Evolutionary conservation across 306 rosid genomes (phyloP).

Genomic region (Mimosa bimucronata): DNA sequence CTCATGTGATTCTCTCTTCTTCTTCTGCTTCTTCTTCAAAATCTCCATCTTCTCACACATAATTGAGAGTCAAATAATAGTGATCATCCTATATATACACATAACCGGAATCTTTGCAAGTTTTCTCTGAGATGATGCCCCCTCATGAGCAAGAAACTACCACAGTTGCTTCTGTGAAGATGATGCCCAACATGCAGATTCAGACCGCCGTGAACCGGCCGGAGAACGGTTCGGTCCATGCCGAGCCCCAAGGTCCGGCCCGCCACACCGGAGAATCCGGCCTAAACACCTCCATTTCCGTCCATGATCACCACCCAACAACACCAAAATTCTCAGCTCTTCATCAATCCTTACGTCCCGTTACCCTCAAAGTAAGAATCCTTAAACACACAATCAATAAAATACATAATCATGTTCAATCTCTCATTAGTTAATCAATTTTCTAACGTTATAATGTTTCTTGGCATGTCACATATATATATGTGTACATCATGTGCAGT

Average conservation of each 20-base stretch:
- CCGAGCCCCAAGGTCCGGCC: slow-evolving; percentile 37
- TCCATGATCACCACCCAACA: slow-evolving; percentile 13
- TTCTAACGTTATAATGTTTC: not conserved
- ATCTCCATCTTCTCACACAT: not conserved
- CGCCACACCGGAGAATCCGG: not conserved
- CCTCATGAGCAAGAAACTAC: slow-evolving; percentile 54
- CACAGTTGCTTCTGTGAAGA: not conserved
- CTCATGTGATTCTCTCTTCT: slow-evolving; percentile 12
- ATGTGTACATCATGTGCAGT: slow-evolving; percentile 36
- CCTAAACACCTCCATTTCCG: slow-evolving; percentile 24
- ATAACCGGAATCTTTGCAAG: not conserved
- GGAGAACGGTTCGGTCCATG: slow-evolving; percentile 53
- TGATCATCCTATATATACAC: not conserved
- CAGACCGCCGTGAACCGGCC: slow-evolving; percentile 39
- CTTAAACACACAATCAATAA: not conserved
- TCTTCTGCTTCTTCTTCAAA: not conserved
- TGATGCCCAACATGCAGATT: slow-evolving; percentile 26
- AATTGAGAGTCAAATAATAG: not conserved
- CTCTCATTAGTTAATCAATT: not conserved
- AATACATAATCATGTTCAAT: not conserved
- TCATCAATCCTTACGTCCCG: slow-evolving; percentile 51
- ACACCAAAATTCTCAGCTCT: slow-evolving; percentile 43
- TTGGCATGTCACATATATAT: not conserved
- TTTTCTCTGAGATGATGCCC: slow-evolving; percentile 56
- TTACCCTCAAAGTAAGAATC: slow-evolving; percentile 57